phyloP scores from a whole-genome alignment of 352 stramenopile genomes.

The Peronospora tabacina region DNA sequence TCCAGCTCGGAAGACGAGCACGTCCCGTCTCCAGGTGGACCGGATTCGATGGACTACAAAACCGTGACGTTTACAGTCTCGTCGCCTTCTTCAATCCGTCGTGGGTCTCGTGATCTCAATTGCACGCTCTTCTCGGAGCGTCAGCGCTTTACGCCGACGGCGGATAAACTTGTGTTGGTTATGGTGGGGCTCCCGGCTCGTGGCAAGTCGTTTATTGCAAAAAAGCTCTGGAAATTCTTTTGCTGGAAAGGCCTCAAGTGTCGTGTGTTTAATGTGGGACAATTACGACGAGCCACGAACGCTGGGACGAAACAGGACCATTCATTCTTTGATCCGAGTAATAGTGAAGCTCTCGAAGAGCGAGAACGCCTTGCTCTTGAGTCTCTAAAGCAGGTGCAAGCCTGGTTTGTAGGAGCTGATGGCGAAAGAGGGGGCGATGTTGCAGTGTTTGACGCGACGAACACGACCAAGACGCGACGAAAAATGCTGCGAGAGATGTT shows the following conservation, averaged over 20 bases:
- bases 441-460: constrained; percentile 88
- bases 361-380: constrained; percentile 79
- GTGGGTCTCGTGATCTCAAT: constrained; percentile 24
- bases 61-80: constrained; percentile 34
- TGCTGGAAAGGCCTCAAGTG: constrained; percentile 74
- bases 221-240: constrained; percentile 82
- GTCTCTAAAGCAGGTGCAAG: constrained; percentile 54
- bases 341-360: constrained; percentile 61
- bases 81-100: constrained; percentile 16
- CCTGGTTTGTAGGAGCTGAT: constrained; percentile 42
- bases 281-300: constrained; percentile 85
- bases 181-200: constrained; percentile 93
- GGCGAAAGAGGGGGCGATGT: constrained; percentile 56
- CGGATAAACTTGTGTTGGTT: constrained; percentile 92
- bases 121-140: constrained; percentile 56
- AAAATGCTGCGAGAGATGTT: constrained; percentile 57
- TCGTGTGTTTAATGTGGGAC: constrained; percentile 92
- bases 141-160: constrained; percentile 68
- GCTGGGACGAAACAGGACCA: constrained; percentile 61
- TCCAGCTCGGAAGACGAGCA: not conserved
- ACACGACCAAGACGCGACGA: constrained; percentile 69
- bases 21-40: constrained; percentile 24
- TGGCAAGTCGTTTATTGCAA: constrained; percentile 94
- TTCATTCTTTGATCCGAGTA: constrained; percentile 90
- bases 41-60: constrained; percentile 37